Evolutionary conservation across 805 yeast genomes (phyloP).

Genomic region (Nakazawaea ishiwadae): DNA sequence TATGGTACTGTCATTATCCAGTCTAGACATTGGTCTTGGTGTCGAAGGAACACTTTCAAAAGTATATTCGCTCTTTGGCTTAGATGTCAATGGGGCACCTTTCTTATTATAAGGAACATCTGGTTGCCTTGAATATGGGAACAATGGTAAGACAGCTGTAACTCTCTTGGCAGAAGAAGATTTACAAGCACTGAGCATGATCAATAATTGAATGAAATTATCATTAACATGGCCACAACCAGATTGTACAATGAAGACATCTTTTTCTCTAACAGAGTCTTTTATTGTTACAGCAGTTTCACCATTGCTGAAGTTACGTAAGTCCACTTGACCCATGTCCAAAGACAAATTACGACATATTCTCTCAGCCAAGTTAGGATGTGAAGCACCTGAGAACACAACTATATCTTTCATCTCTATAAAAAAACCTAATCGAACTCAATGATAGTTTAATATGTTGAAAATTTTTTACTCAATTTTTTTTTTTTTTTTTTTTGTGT

Average conservation of each 20-base stretch:
- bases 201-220: conserved; percentile 73
- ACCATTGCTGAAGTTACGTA: conserved; percentile 79
- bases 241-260: conserved; percentile 84
- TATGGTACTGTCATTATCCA: conserved; percentile 11
- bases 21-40: conserved; percentile 35
- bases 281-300: conserved; percentile 84
- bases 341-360: conserved; percentile 79
- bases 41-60: conserved; percentile 44
- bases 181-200: conserved; percentile 88
- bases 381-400: conserved; percentile 87
- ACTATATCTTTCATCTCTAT: conserved; percentile 71
- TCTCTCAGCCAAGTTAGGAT: conserved; percentile 67
- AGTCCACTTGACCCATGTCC: conserved; percentile 59
- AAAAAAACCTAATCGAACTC: too few species aligned
- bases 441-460: neutral
- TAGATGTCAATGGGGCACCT: conserved; percentile 61
- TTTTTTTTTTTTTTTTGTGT: neutral
- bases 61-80: conserved; percentile 25
- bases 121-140: conserved; percentile 95
- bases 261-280: conserved; percentile 93
- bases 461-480: neutral
- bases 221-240: conserved; percentile 90
- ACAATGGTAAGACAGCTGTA: conserved; percentile 87
- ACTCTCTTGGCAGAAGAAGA: conserved; percentile 86
- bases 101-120: conserved; percentile 80